These are phyloP conservation scores for Monosporascus sp. DNA, from an alignment of 2,329 filamentous ascomycete species.

Conservation along the genomic window DNA sequence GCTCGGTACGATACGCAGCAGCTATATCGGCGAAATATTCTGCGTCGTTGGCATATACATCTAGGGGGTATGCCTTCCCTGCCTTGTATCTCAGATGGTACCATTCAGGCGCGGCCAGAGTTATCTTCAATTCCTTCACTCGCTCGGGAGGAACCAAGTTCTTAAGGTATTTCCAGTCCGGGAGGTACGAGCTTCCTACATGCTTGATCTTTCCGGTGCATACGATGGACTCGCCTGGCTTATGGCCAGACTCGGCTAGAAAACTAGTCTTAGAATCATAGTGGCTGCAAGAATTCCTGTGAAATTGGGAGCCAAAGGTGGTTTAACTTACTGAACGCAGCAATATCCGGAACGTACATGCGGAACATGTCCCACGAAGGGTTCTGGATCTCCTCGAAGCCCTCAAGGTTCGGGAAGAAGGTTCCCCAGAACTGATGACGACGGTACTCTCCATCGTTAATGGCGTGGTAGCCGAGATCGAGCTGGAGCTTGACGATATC, in stretches of 20 bases:
- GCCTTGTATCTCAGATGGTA: conserved; percentile 54
- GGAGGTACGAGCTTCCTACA: conserved; percentile 36
- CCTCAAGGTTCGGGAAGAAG: conserved; percentile 36
- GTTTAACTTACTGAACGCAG: conserved; percentile 34
- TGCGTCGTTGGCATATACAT: conserved; percentile 50
- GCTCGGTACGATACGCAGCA: conserved; percentile 51
- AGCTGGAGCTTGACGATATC: conserved; percentile 65
- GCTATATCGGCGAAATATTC: conserved; percentile 63
- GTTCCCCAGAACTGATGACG: conserved; percentile 47
- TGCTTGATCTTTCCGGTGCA: conserved; percentile 43
- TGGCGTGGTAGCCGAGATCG: conserved; percentile 59
- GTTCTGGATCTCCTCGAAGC: conserved; percentile 40
- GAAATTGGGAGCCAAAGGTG: conserved; percentile 1
- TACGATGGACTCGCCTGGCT: conserved; percentile 40
- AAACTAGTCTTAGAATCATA: background rate
- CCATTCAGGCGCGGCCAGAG: conserved; percentile 48
- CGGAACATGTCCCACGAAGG: conserved; percentile 47
- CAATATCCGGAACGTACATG: conserved; percentile 45
- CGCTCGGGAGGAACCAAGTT: conserved; percentile 50
- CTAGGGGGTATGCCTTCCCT: conserved; percentile 49
- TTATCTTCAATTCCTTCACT: conserved; percentile 52
- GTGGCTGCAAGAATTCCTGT: background rate
- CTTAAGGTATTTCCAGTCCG: conserved; percentile 37
- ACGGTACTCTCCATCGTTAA: conserved; percentile 41
- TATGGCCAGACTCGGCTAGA: conserved; percentile 37